Evolutionary conservation across 805 yeast species (phyloP).

Genomic region (Pichia heedii): DNA sequence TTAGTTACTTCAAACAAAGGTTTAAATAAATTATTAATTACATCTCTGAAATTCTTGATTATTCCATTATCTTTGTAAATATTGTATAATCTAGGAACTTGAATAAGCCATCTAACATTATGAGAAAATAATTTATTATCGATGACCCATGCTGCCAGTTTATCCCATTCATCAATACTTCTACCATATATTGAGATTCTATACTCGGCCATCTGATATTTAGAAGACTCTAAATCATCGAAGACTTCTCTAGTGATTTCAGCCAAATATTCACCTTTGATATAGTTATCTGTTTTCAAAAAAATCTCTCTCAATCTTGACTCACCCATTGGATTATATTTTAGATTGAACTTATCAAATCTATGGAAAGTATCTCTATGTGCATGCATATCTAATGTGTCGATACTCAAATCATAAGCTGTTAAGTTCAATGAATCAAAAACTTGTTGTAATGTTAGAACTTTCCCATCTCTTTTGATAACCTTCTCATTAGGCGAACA

Average conservation of each 20-base stretch:
- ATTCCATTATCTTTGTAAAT: slow-evolving; percentile 71
- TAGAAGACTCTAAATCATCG: slow-evolving; percentile 87
- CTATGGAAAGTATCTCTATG: slow-evolving; percentile 97
- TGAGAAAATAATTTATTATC: slow-evolving; percentile 87
- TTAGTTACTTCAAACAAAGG: slow-evolving; percentile 88
- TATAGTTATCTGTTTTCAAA: slow-evolving; percentile 88
- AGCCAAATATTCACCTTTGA: slow-evolving; percentile 82
- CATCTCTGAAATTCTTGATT: slow-evolving; percentile 64
- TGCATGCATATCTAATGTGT: slow-evolving; percentile 98
- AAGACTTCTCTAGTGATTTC: slow-evolving; percentile 91
- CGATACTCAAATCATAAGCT: slow-evolving; percentile 92
- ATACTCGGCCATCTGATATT: slow-evolving; percentile 96
- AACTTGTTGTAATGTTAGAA: slow-evolving; percentile 79
- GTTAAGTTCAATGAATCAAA: slow-evolving; percentile 84
- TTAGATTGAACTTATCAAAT: slow-evolving; percentile 93
- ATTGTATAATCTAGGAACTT: slow-evolving; percentile 89
- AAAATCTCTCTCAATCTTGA: slow-evolving; percentile 95
- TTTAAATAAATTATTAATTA: slow-evolving; percentile 67
- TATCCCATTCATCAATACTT: slow-evolving; percentile 87
- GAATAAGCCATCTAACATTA: slow-evolving; percentile 95
- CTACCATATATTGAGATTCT: slow-evolving; percentile 94
- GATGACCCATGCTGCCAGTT: slow-evolving; percentile 87
- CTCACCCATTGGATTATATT: slow-evolving; percentile 97
- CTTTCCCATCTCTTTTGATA: slow-evolving; percentile 85
- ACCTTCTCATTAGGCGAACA: slow-evolving; percentile 82